Evolutionary conservation across 2,329 filamentous ascomycete species (phyloP).

Genomic region (Didymellaceae sp.): DNA sequence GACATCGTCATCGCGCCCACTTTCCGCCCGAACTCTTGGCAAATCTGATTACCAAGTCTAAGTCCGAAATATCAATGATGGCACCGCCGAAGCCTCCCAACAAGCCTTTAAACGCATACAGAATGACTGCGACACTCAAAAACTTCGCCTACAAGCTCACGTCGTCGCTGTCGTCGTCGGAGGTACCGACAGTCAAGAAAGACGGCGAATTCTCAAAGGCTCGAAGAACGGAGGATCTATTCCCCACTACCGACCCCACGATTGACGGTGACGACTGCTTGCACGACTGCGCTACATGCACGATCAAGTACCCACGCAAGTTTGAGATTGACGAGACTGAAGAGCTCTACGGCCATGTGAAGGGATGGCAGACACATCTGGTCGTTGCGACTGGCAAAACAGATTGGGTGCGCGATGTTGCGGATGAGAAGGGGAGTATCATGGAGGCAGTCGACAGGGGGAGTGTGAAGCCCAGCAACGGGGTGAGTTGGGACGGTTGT

Average conservation of each 20-base stretch:
- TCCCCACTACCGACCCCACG: conserved; percentile 74
- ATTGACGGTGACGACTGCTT: conserved; percentile 88
- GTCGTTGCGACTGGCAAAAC: conserved; percentile 94
- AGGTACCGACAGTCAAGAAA: conserved; percentile 39
- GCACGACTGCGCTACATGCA: conserved; percentile 84
- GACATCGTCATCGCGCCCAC: conserved; percentile 28
- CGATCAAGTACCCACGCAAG: conserved; percentile 76
- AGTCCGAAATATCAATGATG: conserved; percentile 23
- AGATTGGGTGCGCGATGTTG: conserved; percentile 89
- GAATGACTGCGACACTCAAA: conserved; percentile 45
- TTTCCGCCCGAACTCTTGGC: conserved; percentile 40
- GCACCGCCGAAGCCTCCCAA: conserved; percentile 24
- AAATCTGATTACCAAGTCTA: conserved; percentile 41
- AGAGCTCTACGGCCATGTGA: conserved; percentile 81
- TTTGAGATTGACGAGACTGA: conserved; percentile 77
- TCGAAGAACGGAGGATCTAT: conserved; percentile 63
- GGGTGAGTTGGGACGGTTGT: conserved; percentile 59
- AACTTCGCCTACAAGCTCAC: conserved; percentile 48
- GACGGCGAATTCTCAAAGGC: conserved; percentile 56
- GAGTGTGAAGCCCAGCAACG: conserved; percentile 67
- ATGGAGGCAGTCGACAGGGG: conserved; percentile 61
- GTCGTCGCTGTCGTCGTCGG: conserved; percentile 39
- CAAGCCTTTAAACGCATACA: conserved; percentile 42
- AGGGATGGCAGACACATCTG: conserved; percentile 87
- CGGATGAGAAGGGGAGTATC: conserved; percentile 74